Evolutionary conservation across 768 basidiomycete genomes (phyloP).

Genomic region (Leccinellum luteum): DNA sequence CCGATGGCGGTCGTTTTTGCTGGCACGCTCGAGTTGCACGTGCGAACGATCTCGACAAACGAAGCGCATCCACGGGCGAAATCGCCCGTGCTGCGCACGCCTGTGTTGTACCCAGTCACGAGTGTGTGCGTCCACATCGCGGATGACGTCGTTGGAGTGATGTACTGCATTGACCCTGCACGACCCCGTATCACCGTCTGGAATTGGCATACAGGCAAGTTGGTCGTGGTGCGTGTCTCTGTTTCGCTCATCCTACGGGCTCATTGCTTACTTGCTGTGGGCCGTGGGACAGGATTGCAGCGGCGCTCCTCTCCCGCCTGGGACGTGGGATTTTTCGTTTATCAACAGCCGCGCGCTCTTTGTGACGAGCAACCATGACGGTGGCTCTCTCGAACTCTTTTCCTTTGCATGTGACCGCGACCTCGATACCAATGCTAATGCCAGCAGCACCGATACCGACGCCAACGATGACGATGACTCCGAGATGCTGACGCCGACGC

Average conservation of each 20-base stretch:
- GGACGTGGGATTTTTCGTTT: slow-evolving; percentile 46
- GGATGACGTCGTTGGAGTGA: slow-evolving; percentile 51
- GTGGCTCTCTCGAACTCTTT: slow-evolving; percentile 44
- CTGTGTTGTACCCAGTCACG: slow-evolving; percentile 21
- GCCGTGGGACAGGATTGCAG: slow-evolving; percentile 28
- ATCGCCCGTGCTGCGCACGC: slow-evolving; percentile 25
- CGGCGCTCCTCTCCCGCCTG: slow-evolving; percentile 20
- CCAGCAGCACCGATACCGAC: not conserved
- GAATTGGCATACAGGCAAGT: slow-evolving; percentile 49
- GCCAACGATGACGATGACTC: not conserved
- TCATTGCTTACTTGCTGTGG: not conserved
- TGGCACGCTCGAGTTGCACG: slow-evolving; percentile 35
- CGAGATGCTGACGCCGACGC: not conserved
- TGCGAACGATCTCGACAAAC: slow-evolving; percentile 45
- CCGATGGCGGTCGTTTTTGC: slow-evolving; percentile 3
- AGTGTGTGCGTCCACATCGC: slow-evolving; percentile 49
- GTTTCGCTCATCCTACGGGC: too few relatives aligned
- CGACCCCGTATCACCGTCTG: slow-evolving; percentile 36
- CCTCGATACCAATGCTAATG: not conserved
- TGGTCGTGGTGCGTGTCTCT: slow-evolving; percentile 39
- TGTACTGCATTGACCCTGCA: slow-evolving; percentile 33
- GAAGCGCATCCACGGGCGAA: slow-evolving; percentile 42
- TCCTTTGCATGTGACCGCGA: slow-evolving; percentile 29
- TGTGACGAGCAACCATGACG: slow-evolving; percentile 33
- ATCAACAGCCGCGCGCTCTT: slow-evolving; percentile 43